Percentiles rank a stretch among this genome's conserved stretches.
Evolutionary conservation across 371 early-diverging fungal genomes (phyloP).

Genomic region (Mortierella sp.): DNA sequence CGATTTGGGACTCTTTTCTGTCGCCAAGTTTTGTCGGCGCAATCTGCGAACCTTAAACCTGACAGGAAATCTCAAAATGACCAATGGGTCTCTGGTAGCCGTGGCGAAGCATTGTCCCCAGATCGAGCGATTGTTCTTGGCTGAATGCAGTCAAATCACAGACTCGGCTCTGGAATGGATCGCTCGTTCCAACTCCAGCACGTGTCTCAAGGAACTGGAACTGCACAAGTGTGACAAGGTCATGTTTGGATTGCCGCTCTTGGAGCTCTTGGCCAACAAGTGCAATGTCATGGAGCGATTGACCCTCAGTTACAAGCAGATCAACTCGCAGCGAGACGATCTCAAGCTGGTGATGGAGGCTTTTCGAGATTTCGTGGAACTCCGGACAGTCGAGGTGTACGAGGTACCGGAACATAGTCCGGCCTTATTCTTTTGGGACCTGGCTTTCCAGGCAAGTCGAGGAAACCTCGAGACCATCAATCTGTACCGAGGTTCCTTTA

Average conservation of each 20-base stretch:
- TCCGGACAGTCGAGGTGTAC: slow-evolving; percentile 27
- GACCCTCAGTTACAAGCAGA: slow-evolving; percentile 46
- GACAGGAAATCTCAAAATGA: slow-evolving; percentile 44
- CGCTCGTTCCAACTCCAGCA: slow-evolving; percentile 31
- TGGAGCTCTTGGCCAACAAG: slow-evolving; percentile 25
- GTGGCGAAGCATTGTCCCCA: slow-evolving; percentile 44
- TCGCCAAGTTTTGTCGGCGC: slow-evolving; percentile 48
- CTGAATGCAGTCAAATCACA: slow-evolving; percentile 41
- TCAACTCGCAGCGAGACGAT: slow-evolving; percentile 47
- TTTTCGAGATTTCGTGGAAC: slow-evolving; percentile 31
- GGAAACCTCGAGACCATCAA: slow-evolving; percentile 31
- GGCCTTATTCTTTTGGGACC: slow-evolving; percentile 52
- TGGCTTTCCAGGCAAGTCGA: slow-evolving; percentile 36
- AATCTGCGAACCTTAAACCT: slow-evolving; percentile 35
- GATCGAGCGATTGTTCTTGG: slow-evolving; percentile 29
- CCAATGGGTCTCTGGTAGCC: slow-evolving; percentile 27
- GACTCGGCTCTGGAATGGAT: slow-evolving; percentile 47
- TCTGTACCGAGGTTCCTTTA: slow-evolving; percentile 38
- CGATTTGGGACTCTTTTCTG: slow-evolving; percentile 38
- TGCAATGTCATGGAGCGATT: slow-evolving; percentile 38
- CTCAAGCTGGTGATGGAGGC: slow-evolving; percentile 53
- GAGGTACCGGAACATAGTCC: slow-evolving; percentile 50
- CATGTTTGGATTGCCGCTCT: slow-evolving; percentile 30
- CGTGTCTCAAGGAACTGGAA: slow-evolving; percentile 34
- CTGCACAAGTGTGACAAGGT: slow-evolving; percentile 48